A percentile compares a stretch with the other conserved stretches of the same genome.
Evolutionary conservation across 2,329 filamentous ascomycete genomes (phyloP).

Genomic region (Exophiala sp.): DNA sequence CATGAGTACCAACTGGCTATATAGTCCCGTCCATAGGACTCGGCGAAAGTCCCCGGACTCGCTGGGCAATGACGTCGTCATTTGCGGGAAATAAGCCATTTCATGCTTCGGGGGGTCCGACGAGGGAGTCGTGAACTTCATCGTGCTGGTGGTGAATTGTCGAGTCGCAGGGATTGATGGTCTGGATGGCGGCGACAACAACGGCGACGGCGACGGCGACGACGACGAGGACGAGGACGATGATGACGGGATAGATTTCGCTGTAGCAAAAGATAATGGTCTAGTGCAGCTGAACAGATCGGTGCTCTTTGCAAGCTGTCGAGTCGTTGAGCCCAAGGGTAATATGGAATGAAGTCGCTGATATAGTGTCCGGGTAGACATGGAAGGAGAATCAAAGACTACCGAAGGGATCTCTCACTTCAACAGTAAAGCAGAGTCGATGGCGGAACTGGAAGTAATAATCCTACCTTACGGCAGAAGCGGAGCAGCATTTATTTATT

Average conservation of each 20-base stretch:
- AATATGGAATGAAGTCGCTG: not conserved
- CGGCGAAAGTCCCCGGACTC: conserved; percentile 55
- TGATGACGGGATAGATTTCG: no score
- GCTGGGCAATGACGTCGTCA: conserved; percentile 50
- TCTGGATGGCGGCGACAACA: not conserved
- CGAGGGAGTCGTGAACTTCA: conserved; percentile 22
- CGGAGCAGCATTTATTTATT: no score
- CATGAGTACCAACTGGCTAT: conserved; percentile 60
- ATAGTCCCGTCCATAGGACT: conserved; percentile 58
- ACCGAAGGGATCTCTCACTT: no score
- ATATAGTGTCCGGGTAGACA: not conserved
- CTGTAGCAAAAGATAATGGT: not conserved
- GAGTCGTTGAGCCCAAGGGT: not conserved
- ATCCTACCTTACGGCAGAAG: no score
- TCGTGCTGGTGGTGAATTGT: conserved; percentile 4
- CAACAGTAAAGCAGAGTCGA: no score
- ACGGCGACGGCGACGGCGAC: no score
- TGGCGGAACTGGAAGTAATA: no score
- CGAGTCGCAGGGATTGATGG: not conserved
- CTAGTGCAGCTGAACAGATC: not conserved
- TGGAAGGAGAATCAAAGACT: no score
- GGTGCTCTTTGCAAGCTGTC: not conserved
- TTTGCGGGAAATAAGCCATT: conserved; percentile 57
- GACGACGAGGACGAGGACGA: no score
- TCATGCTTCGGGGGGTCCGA: conserved; percentile 44